A percentile compares a stretch with the other conserved stretches of the same genome.
phyloP scores from a whole-genome alignment of 2,329 filamentous ascomycete genomes.

The Juglanconis sp. region DNA sequence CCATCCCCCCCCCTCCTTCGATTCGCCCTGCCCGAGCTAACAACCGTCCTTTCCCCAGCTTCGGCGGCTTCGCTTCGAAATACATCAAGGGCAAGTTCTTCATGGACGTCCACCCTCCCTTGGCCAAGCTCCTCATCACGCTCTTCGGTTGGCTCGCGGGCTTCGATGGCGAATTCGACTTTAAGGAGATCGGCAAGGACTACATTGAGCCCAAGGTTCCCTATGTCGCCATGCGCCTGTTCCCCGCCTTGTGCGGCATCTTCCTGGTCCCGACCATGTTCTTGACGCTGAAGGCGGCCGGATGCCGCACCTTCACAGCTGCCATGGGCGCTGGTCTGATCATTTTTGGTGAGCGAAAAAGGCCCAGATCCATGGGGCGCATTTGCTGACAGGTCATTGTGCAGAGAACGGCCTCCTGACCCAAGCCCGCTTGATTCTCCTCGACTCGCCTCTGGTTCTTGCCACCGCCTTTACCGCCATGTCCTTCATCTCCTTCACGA shows the following conservation, averaged over 20 bases:
- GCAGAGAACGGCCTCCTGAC: slow-evolving; percentile 92
- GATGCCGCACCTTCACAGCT: slow-evolving; percentile 83
- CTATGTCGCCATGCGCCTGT: slow-evolving; percentile 95
- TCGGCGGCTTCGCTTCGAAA: slow-evolving; percentile 96
- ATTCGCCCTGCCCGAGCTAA: slow-evolving; percentile 1
- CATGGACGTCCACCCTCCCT: slow-evolving; percentile 98
- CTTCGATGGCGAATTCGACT: slow-evolving; percentile 94
- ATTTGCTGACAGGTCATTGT: slow-evolving; percentile 27
- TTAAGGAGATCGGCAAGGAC: slow-evolving; percentile 99
- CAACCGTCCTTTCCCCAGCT: slow-evolving; percentile 52
- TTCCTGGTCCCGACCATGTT: slow-evolving; percentile 90
- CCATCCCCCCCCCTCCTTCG: slow-evolving; percentile 6
- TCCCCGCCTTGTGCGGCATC: slow-evolving; percentile 86
- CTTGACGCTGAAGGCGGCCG: slow-evolving; percentile 84
- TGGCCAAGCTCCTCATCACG: slow-evolving; percentile 95
- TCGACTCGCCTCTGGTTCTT: slow-evolving; percentile 91
- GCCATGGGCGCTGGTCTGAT: slow-evolving; percentile 79
- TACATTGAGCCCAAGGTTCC: slow-evolving; percentile 92
- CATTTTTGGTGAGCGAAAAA: slow-evolving; percentile 70
- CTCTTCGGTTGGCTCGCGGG: slow-evolving; percentile 92
- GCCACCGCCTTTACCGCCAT: slow-evolving; percentile 90
- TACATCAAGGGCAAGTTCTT: slow-evolving; percentile 99
- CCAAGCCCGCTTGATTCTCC: slow-evolving; percentile 89
- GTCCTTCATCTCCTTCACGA: slow-evolving; percentile 88
- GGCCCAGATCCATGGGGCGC: not conserved